Evolutionary conservation across 257 asterid species (phyloP), one percentile per base, ranked within the genome.

Genomic region (Solanum pennellii): DNA sequence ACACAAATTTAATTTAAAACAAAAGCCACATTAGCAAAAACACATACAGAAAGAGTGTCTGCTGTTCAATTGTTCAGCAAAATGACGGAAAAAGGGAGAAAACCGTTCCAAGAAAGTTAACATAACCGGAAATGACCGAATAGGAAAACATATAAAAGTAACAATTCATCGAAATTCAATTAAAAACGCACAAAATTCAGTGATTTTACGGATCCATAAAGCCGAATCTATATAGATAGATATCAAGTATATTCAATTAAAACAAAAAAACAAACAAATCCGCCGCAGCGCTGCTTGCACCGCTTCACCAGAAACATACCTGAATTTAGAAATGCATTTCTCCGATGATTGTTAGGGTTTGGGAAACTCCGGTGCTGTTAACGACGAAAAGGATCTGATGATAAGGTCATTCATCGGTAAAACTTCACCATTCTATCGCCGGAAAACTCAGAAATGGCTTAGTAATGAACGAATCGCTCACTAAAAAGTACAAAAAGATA

Each of bases 401-500:
- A 82, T 82, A 82, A 82, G 85, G 85, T 82, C 29, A 2, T 11
- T 47, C 56, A 47, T 37, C 27, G 60, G 42, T 16, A 18, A 5
- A 80, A 47, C 3, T 41, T 68, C 44, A 27, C 71, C 89, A 47
- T 59, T 13, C 10, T 13, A 71, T 49, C 29, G 33, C n/a, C 47
- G 33, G 29, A 42, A 66, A 73, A 84, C 47, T 41, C 15, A 45
- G 44, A 59, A 65, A 14, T 6, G 75, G 89, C 83, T 92, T 87
- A 15, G 92, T 83, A 39, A 89, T 88, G 89, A 89, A 84, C 89
- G 87, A 82, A 87, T 86, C 66, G 90, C 44, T 91, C 89, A 88
- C 82, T 59, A 77, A 92, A 77, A 16, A 72, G 82, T 83, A 88
- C 33, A 83, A 45, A 91, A 89, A 87, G 90, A 88, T 90, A 85